Evolutionary conservation across 345 rosid species (phyloP), one percentile per base, ranked within the genome.

Genomic region (Isatis tinctoria): DNA sequence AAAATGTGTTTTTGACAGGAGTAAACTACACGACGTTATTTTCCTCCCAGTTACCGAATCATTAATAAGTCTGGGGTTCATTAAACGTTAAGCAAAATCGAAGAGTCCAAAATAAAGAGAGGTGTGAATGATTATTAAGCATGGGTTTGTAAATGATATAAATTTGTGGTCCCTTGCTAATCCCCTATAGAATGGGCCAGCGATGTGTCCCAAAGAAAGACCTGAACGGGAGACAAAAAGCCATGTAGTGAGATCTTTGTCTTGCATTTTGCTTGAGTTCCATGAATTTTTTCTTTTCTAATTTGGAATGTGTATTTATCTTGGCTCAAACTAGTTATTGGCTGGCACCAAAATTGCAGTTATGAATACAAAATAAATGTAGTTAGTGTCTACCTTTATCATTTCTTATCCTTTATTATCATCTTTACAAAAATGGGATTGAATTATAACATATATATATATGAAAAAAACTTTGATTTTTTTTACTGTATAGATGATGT

Each of bases 241-340:
- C 75, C 72, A 64, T 27, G 10, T 8, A 11, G 59, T 69, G 57
- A 76, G 65, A 62, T 76, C 75, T 53, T 44, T 75, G 79, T 75
- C 74, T 69, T 61, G 0, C 56, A 56, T 56, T 52, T 72, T 51
- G 30, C 56, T 51, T 22, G 56, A 51, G n/a, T 51, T 51, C 6
- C 0, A 32, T 6, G 35, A 7, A 32, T 8, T 32, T 32, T 22
- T 10, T 22, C 3, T 48, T 47, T 48, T 2, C 20, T 14, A 14
- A 28, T 54, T 8, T 17, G 17, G 39, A 51, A 51, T 28, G 33
- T 28, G 37, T 30, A 30, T 53, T 33, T 53, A 13, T 2, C 3
- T 28, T 56, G 47, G 17, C 49, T 37, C 39, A 16, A 22, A n/a
- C 47, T 47, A 10, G 67, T 59, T 51, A 10, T 49, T 49, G n/a